Evolutionary conservation across 345 rosid genomes (phyloP).

Genomic region (Ceriops tagal): DNA sequence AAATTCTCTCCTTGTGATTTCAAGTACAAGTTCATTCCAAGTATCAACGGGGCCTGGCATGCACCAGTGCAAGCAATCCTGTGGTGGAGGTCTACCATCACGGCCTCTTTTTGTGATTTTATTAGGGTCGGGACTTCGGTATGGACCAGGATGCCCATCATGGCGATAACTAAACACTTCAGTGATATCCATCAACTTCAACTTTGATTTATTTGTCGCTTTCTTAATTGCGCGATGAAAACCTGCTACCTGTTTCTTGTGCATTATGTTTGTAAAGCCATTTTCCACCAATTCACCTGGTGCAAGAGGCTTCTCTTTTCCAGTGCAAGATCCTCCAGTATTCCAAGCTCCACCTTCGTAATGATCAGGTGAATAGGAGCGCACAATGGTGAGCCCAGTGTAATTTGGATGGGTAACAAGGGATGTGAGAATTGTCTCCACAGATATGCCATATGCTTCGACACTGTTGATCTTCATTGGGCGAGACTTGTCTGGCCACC

Average conservation of each 20-base stretch:
- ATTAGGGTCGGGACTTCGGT: slow-evolving; percentile 76
- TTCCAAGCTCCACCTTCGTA: slow-evolving; percentile 99
- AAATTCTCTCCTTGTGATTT: slow-evolving; percentile 61
- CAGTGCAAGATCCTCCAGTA: slow-evolving; percentile 95
- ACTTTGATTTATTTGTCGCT: slow-evolving; percentile 36
- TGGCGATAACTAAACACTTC: slow-evolving; percentile 79
- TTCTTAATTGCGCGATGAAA: slow-evolving; percentile 45
- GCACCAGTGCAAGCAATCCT: slow-evolving; percentile 99
- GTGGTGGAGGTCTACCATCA: slow-evolving; percentile 83
- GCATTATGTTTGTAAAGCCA: slow-evolving; percentile 72
- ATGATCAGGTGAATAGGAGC: slow-evolving; percentile 92
- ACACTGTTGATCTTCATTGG: slow-evolving; percentile 70
- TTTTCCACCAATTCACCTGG: slow-evolving; percentile 67
- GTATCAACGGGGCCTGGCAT: slow-evolving; percentile 97
- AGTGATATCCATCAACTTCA: slow-evolving; percentile 81
- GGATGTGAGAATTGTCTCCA: slow-evolving; percentile 70
- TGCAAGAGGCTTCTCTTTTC: slow-evolving; percentile 65
- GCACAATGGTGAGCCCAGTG: slow-evolving; percentile 72
- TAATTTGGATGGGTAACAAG: slow-evolving; percentile 67
- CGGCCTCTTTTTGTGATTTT: slow-evolving; percentile 73
- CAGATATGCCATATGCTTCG: slow-evolving; percentile 85
- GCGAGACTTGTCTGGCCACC: slow-evolving; percentile 80
- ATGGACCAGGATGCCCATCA: slow-evolving; percentile 97
- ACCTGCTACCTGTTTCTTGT: slow-evolving; percentile 68
- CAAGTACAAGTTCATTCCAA: slow-evolving; percentile 92